Evolutionary conservation across 2,329 filamentous ascomycete species (phyloP), one percentile per base, ranked within the genome.

Genomic region (Sporothrix euskadiensis): DNA sequence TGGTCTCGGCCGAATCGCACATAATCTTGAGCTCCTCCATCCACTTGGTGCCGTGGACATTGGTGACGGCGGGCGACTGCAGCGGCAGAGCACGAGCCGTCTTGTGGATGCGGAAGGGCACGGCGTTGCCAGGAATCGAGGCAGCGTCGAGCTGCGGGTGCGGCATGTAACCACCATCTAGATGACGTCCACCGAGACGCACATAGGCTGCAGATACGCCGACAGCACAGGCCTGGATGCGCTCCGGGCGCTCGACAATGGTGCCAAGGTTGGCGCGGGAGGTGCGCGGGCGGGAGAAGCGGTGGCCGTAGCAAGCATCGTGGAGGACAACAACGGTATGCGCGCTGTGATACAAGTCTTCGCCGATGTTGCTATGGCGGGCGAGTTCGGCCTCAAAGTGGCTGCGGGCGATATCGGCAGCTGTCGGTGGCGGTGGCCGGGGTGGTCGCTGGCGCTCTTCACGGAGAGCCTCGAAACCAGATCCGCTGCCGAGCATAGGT

Each of bases 301-400:
- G 91, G 83, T 99, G 96, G 32, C 95, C 94, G 80, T 98, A 99
- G 82, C 95, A 97, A 71, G 92, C 91, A 83, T 99, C 96, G 78
- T 98, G 94, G 1, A 99, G 84, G 41, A 99, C 87, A 65, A 98
- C 94, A 4, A 97, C 83, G 0, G 94, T 94, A 82, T 2, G 82
- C 80, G 12, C 44, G 39, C 39, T 82, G 66, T 39, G 66, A 47
- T 26, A 19, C 47, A 54, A 80, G 30, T 54, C 30, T 14, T 56
- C 26, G 1, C 79, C 79, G 44, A 16, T 35, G 56, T 41, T n/a
- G 57, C 39, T 30, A 44, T 75, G 66, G 1, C 35, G 81, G 19
- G 88, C 85, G 44, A 97, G 81, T 80, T 97, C 93, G 75, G 86
- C 88, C 75, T 85, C 84, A 79, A 97, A 92, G 80, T 92, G 89